Conservation (phyloP, 2,329 filamentous ascomycete species). For the Byssochlamys sp. region DNA sequence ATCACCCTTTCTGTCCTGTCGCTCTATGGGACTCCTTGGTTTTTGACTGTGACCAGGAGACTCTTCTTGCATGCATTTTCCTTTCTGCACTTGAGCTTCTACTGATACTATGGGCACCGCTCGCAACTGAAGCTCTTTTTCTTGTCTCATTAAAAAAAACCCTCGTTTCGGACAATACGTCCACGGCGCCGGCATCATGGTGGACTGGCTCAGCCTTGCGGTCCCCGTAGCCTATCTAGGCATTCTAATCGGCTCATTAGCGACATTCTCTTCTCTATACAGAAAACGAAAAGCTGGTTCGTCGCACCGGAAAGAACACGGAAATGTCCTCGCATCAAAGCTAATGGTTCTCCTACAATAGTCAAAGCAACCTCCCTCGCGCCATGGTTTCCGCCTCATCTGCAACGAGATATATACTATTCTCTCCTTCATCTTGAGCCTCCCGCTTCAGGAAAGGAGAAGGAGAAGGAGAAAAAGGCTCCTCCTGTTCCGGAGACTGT, state of each 20-base stretch:
- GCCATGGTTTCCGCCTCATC: constrained; percentile 86
- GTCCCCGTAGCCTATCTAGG: constrained; percentile 83
- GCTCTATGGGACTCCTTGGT: neutral
- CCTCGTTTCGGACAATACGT: constrained; percentile 8
- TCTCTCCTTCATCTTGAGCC: constrained; percentile 73
- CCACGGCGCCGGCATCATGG: constrained; percentile 30
- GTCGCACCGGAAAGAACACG: constrained; percentile 20
- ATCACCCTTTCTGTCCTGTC: neutral
- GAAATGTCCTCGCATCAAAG: constrained; percentile 1
- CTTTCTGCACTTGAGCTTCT: neutral
- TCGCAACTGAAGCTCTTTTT: neutral
- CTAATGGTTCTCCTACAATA: constrained; percentile 26
- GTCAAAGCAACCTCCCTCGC: constrained; percentile 73
- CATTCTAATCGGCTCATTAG: constrained; percentile 77
- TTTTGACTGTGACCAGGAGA: neutral
- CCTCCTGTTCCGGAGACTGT: constrained; percentile 70
- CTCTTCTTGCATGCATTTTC: neutral
- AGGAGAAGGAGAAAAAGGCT: constrained; percentile 58
- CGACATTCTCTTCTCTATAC: constrained; percentile 87
- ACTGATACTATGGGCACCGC: neutral
- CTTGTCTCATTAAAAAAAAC: neutral
- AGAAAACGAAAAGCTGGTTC: constrained; percentile 78
- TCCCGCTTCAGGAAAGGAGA: constrained; percentile 38
- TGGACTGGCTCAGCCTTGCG: constrained; percentile 73
- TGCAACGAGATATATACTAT: constrained; percentile 89